Percentiles rank a stretch among this genome's conserved stretches.
These are phyloP conservation scores for Infundibulicybe gibba DNA, from an alignment of 768 basidiomycete species.

Conservation along the genomic window DNA sequence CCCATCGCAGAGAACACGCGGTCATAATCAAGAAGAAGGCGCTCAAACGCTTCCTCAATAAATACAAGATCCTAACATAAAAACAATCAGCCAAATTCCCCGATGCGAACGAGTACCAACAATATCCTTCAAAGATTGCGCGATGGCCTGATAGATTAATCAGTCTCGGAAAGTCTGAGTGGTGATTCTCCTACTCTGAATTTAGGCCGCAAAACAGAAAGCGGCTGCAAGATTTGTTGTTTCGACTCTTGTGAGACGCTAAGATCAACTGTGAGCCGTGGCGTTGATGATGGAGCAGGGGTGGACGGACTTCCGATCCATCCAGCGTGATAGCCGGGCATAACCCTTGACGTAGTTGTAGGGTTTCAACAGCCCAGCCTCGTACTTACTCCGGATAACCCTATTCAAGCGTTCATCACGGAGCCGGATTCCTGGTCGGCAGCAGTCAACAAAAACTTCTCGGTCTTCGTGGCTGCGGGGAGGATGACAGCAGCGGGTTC, in stretches of 20 bases:
- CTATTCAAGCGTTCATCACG: slow-evolving; percentile 85
- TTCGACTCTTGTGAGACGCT: slow-evolving; percentile 90
- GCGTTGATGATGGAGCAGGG: neutral
- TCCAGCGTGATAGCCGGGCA: slow-evolving; percentile 87
- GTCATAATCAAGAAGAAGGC: slow-evolving; percentile 92
- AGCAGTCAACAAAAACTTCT: slow-evolving; percentile 87
- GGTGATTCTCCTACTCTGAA: slow-evolving; percentile 55
- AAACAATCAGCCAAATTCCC: neutral
- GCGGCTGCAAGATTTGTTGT: slow-evolving; percentile 86
- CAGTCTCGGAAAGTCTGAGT: neutral
- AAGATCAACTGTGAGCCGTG: neutral
- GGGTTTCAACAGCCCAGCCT: slow-evolving; percentile 90
- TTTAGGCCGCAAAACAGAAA: slow-evolving; percentile 82
- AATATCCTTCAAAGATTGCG: slow-evolving; percentile 81
- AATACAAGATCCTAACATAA: slow-evolving; percentile 79
- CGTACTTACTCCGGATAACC: slow-evolving; percentile 95
- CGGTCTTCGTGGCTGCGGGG: slow-evolving; percentile 75
- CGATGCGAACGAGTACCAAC: slow-evolving; percentile 32
- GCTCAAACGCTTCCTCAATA: slow-evolving; percentile 97
- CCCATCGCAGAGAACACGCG: slow-evolving; percentile 94
- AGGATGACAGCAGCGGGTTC: slow-evolving; percentile 51
- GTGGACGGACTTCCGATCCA: slow-evolving; percentile 77
- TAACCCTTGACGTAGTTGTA: slow-evolving; percentile 98
- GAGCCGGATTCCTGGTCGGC: slow-evolving; percentile 93
- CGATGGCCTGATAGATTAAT: slow-evolving; percentile 52